phyloP scores from a whole-genome alignment of 495 filamentous ascomycete genomes.

The Staphylotrichum longicolle region DNA sequence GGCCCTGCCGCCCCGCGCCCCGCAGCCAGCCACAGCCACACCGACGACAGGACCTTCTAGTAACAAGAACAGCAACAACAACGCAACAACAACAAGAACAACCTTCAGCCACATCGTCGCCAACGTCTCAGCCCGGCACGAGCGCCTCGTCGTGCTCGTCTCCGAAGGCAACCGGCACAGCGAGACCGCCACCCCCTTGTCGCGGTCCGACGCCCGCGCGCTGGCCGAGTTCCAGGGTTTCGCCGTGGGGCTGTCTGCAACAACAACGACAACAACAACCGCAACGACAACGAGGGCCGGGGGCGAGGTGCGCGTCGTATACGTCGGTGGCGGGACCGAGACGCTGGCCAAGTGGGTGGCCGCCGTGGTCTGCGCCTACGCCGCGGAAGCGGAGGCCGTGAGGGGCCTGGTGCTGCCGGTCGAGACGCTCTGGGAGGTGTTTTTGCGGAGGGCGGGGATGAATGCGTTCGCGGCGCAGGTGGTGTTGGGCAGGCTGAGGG shows the following conservation, averaged over 20 bases:
- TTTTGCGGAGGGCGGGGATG: conserved; percentile 68
- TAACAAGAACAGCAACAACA: not conserved
- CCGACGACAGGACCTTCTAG: conserved; percentile 25
- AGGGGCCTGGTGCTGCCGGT: conserved; percentile 38
- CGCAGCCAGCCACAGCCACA: conserved; percentile 30
- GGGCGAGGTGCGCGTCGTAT: conserved; percentile 44
- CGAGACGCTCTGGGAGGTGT: conserved; percentile 71
- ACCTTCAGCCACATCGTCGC: conserved; percentile 56
- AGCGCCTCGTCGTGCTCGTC: conserved; percentile 68
- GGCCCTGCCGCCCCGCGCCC: conserved; percentile 55
- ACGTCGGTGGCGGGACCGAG: conserved; percentile 56
- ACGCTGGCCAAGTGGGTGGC: conserved; percentile 60
- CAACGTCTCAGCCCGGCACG: conserved; percentile 59
- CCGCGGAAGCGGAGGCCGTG: conserved; percentile 29
- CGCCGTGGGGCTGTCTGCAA: conserved; percentile 30
- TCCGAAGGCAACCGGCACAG: conserved; percentile 48
- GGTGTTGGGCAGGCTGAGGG: conserved; percentile 54
- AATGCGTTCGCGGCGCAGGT: conserved; percentile 80
- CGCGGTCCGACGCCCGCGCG: conserved; percentile 49
- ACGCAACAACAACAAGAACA: not conserved
- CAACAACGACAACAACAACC: conserved; percentile 23
- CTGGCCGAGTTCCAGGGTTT: conserved; percentile 57
- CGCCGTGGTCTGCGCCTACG: conserved; percentile 42
- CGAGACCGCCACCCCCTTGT: conserved; percentile 40
- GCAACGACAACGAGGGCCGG: conserved; percentile 17